Conservation (phyloP, 768 basidiomycete species). For the Trichaptum fuscoviolaceum region DNA sequence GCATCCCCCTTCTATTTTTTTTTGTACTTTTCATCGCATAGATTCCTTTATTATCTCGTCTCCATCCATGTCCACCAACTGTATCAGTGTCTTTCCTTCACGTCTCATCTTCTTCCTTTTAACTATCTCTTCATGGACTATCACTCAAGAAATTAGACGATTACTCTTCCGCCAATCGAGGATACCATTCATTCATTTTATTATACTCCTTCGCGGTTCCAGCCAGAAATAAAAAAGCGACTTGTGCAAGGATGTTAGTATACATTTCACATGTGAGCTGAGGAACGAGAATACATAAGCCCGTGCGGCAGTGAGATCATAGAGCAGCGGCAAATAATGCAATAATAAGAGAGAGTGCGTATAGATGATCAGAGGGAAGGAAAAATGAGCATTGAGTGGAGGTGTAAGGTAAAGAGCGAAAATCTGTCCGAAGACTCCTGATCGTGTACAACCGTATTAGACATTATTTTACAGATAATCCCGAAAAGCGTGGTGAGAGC, state of each 20-base stretch:
- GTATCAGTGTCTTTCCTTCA: background rate
- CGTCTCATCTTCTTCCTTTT: background rate
- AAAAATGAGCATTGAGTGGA: background rate
- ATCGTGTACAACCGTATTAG: background rate
- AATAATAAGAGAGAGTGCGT: background rate
- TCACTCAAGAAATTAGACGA: background rate
- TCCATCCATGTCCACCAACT: background rate
- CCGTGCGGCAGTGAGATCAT: background rate
- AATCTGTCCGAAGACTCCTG: background rate
- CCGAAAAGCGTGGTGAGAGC: background rate
- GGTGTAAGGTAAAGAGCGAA: background rate
- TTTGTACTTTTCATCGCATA: slow-evolving; percentile 6
- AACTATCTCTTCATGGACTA: background rate
- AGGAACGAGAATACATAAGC: background rate
- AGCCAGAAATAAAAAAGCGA: background rate
- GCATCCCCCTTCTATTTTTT: background rate
- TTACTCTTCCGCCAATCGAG: background rate
- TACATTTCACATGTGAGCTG: background rate
- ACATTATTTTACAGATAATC: background rate
- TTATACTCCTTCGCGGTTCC: background rate
- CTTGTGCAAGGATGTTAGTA: background rate
- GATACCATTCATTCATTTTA: background rate
- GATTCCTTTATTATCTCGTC: background rate
- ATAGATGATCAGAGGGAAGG: background rate
- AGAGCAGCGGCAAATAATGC: background rate